phyloP scores from a whole-genome alignment of 768 basidiomycete species.

The Phlebiopsis flavidoalba region DNA sequence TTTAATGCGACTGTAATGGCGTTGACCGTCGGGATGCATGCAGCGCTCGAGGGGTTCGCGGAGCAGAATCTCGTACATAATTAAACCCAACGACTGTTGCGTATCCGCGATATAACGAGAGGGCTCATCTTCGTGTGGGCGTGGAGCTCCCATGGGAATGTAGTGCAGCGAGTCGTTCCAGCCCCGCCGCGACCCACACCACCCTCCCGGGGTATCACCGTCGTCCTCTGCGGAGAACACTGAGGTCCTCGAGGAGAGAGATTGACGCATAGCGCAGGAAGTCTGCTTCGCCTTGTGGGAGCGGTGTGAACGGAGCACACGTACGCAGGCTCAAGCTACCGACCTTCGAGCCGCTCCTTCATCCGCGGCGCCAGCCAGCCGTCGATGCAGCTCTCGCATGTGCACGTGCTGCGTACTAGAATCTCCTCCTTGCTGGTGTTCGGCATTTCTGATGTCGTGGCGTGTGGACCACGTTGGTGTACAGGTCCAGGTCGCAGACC shows the following conservation, averaged over 20 bases:
- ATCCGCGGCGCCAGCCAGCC: slow-evolving; percentile 23
- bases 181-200: slow-evolving; percentile 5
- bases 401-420: slow-evolving; percentile 9
- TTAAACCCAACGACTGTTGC: slow-evolving; percentile 19
- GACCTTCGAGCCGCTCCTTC: slow-evolving; percentile 20
- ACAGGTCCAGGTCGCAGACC: not conserved
- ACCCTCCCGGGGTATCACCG: slow-evolving; percentile 5
- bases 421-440: not conserved
- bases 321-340: not conserved
- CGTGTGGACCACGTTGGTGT: not conserved
- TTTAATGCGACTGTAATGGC: slow-evolving; percentile 8
- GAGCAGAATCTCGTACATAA: slow-evolving; percentile 17
- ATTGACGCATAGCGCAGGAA: slow-evolving; percentile 7
- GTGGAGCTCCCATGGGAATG: slow-evolving; percentile 10
- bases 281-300: slow-evolving; percentile 8
- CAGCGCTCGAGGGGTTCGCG: not conserved
- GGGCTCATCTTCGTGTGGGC: slow-evolving; percentile 9
- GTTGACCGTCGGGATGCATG: slow-evolving; percentile 14
- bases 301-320: slow-evolving; percentile 4
- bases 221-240: not conserved
- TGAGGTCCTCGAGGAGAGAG: slow-evolving; percentile 5
- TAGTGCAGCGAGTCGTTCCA: slow-evolving; percentile 10
- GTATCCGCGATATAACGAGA: slow-evolving; percentile 26
- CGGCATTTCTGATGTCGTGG: not conserved
- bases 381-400: slow-evolving; percentile 18